A percentile compares a stretch with the other conserved stretches of the same genome.
These are phyloP conservation scores for Psilocybe azurescens DNA, from an alignment of 768 basidiomycete species.

Conservation along the genomic window DNA sequence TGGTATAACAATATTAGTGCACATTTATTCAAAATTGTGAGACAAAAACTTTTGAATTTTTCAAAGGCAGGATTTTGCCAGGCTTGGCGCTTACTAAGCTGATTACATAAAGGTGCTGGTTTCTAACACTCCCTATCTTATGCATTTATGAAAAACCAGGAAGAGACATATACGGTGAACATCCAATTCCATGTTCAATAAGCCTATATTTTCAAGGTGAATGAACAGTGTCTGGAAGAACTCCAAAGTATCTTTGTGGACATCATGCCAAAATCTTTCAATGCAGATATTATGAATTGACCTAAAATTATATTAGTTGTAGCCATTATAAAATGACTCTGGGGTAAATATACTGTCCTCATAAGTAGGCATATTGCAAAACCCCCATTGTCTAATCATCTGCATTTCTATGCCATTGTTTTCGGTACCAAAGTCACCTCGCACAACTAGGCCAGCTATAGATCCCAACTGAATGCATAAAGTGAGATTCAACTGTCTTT, in stretches of 20 bases:
- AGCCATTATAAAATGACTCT: neutral
- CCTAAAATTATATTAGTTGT: slow-evolving; percentile 20
- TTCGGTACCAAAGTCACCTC: slow-evolving; percentile 33
- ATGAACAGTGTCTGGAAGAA: slow-evolving; percentile 32
- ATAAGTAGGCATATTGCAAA: slow-evolving; percentile 22
- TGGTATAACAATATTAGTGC: no score
- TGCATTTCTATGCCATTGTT: slow-evolving; percentile 25
- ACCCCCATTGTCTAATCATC: slow-evolving; percentile 20
- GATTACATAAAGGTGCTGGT: no score
- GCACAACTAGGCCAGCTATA: slow-evolving; percentile 35
- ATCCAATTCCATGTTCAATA: slow-evolving; percentile 26
- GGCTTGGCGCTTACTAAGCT: no score
- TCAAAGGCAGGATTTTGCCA: no score
- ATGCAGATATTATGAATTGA: slow-evolving; percentile 20
- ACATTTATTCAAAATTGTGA: no score
- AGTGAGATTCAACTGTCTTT: slow-evolving; percentile 26
- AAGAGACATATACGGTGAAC: slow-evolving; percentile 15
- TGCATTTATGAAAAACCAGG: slow-evolving; percentile 9
- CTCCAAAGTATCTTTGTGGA: slow-evolving; percentile 33
- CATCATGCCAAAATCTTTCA: slow-evolving; percentile 18
- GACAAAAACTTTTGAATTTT: no score
- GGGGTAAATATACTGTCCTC: slow-evolving; percentile 22
- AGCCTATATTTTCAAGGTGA: slow-evolving; percentile 27
- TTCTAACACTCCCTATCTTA: neutral
- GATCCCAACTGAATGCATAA: slow-evolving; percentile 19